Base-by-base conservation (phyloP, 2,329 filamentous ascomycete species). In the Furcasterigmium furcatum region DNA sequence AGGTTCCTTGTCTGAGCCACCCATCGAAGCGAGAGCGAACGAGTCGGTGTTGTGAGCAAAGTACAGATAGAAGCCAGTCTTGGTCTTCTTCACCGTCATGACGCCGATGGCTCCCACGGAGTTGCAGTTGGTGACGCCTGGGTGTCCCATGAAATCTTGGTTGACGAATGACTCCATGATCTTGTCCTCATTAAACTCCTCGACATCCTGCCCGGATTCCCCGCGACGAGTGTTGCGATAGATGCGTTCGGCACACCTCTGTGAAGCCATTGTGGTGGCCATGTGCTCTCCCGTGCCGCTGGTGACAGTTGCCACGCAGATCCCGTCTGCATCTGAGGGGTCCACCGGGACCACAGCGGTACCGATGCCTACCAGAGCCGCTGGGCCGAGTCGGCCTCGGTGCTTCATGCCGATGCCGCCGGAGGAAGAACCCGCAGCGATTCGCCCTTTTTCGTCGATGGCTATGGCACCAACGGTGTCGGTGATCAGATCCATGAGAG, bases 381-480 rank as follows among this genome's bases (percentile, higher is more conserved):
- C 95, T 25, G 94, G 94, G 0, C 94, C 95, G 51, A 96, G 80
- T 29, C 94, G 86, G 6, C 94, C 95, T 49, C 84, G 82, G 64
- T 96, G 91, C 63, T 99, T 99, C 92, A 99, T 96, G 22, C 94
- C 92, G 61, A 99, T 99, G 2, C 94, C 94, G 6, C 94, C 94
- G 14, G 95, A 99, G 2, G 94, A 99, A 2, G 94, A 96, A 14
- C 87, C 94, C 4, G 92, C 94, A 5, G 95, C 92, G 60, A 99
- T 96, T 47, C 87, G 85, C 14, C 94, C 94, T 55, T 78, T 80
- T 41, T 79, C 78, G 59, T 99, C 94, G 52, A 99, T 85, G 10
- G 91, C 94, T 59, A 99, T 96, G 22, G 91, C 94, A 38, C 95
- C 94, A 48, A 99, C 91, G 12, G 94, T 99, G 70, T 99, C 94